Evolutionary conservation across 116 monocot species (phyloP).

Genomic region (Cymodocea nodosa): DNA sequence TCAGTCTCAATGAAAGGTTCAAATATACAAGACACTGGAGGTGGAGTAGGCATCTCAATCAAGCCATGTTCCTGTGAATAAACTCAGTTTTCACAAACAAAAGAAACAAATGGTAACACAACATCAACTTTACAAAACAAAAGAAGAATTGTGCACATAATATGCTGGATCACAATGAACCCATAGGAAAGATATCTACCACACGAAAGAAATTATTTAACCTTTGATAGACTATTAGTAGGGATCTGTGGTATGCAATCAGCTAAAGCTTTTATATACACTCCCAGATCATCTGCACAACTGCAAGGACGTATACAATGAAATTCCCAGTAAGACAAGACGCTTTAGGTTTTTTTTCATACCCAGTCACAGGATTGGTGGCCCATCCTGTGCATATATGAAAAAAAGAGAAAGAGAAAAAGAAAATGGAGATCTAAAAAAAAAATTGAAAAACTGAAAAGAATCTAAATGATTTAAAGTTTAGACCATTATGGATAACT

Average conservation of each 20-base stretch:
- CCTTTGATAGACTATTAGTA: conserved; percentile 74
- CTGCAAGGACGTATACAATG: conserved; percentile 23
- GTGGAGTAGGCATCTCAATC: conserved; percentile 82
- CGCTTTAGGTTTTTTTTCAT: too few species aligned
- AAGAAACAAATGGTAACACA: too few species aligned
- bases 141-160: too few species aligned
- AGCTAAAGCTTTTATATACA: conserved; percentile 61
- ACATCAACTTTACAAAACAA: too few species aligned
- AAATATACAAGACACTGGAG: conserved; percentile 51
- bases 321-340: background rate
- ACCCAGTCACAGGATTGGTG: too few species aligned
- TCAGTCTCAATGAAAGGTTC: conserved; percentile 92
- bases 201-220: conserved; percentile 11
- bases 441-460: too few species aligned
- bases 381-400: too few species aligned
- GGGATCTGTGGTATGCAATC: conserved; percentile 36
- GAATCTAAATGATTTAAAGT: background rate
- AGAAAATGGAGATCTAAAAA: background rate
- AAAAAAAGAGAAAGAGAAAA: background rate
- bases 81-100: too few species aligned
- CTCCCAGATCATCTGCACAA: conserved; percentile 43
- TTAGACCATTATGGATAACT: background rate
- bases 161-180: too few species aligned
- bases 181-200: background rate
- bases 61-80: conserved; percentile 33